Conservation (phyloP, 2,329 filamentous ascomycete genomes). For the Colletotrichum endophyticum region DNA sequence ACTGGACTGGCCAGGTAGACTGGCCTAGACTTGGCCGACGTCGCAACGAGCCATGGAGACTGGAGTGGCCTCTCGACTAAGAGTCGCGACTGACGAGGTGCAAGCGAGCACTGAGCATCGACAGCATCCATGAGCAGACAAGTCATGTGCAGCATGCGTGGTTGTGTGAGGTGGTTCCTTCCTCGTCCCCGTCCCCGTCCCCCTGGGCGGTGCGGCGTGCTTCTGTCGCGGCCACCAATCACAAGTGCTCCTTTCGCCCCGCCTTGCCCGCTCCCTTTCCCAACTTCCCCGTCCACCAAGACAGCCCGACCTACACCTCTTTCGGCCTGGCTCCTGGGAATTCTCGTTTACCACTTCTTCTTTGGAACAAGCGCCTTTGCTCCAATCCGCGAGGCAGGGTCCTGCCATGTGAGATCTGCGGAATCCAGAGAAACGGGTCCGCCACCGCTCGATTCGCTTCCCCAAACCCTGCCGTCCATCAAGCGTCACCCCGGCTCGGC, state of each 20-base stretch:
- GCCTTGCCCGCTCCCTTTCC: neutral
- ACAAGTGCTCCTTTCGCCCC: neutral
- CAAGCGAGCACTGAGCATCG: neutral
- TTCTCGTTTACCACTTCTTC: slow-evolving; percentile 22
- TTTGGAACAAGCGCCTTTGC: slow-evolving; percentile 13
- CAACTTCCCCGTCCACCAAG: neutral
- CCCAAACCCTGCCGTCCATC: neutral
- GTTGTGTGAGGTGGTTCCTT: neutral
- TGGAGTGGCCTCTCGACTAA: neutral
- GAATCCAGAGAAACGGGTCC: slow-evolving; percentile 20
- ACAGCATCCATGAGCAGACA: neutral
- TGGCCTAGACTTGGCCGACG: neutral
- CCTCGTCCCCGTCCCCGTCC: neutral
- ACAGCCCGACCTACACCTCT: neutral
- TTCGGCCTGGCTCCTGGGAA: neutral
- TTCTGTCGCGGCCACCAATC: neutral
- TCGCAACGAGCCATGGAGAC: neutral
- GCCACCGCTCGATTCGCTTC: slow-evolving; percentile 4
- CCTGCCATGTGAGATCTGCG: slow-evolving; percentile 21
- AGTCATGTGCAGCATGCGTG: neutral
- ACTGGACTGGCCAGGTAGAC: neutral
- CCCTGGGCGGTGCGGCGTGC: neutral
- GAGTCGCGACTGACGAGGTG: neutral
- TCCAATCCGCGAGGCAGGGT: neutral
- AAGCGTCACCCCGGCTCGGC: neutral